Evolutionary conservation across 1,284 basidiomycete species (phyloP).

Genomic region (Trichosporon faecale): DNA sequence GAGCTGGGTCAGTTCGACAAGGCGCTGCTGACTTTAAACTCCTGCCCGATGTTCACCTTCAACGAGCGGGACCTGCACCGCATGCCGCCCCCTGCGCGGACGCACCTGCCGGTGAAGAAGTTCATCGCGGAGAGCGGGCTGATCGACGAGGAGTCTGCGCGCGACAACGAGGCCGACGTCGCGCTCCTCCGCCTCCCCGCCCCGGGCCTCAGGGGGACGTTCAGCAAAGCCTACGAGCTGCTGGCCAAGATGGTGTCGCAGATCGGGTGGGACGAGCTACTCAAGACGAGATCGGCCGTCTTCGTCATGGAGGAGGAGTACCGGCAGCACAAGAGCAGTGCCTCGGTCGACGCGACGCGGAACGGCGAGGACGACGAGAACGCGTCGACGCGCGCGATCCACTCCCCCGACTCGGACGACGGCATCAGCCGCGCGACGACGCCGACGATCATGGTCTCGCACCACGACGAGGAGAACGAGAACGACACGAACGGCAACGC

Average conservation of each 20-base stretch:
- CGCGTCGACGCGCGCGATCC: constrained; percentile 59
- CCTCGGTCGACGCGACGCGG: constrained; percentile 44
- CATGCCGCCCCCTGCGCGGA: constrained; percentile 72
- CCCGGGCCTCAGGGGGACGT: constrained; percentile 89
- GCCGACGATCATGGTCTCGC: constrained; percentile 85
- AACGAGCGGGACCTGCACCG: constrained; percentile 94
- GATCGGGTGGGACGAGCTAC: constrained; percentile 97
- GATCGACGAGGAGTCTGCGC: constrained; percentile 58
- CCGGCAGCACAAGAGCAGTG: constrained; percentile 62
- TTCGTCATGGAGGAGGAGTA: constrained; percentile 99
- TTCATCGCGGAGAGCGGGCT: constrained; percentile 72
- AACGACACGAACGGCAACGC: constrained; percentile 16
- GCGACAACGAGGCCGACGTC: constrained; percentile 91
- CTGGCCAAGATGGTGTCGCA: constrained; percentile 84
- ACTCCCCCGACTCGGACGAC: constrained; percentile 23
- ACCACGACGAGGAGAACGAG: constrained; percentile 58
- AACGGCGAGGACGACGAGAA: constrained; percentile 61
- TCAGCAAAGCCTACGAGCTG: constrained; percentile 88
- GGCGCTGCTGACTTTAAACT: constrained; percentile 87
- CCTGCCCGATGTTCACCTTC: constrained; percentile 99
- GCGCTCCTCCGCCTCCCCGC: constrained; percentile 89
- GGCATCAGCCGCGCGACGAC: constrained; percentile 53
- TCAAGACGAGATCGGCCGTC: constrained; percentile 86
- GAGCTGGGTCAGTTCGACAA: constrained; percentile 83
- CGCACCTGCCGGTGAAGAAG: constrained; percentile 81